Evolutionary conservation across 192 early-diverging fungal genomes (phyloP), one percentile per base, ranked within the genome.

Genomic region (Spizellomyces punctatus): DNA sequence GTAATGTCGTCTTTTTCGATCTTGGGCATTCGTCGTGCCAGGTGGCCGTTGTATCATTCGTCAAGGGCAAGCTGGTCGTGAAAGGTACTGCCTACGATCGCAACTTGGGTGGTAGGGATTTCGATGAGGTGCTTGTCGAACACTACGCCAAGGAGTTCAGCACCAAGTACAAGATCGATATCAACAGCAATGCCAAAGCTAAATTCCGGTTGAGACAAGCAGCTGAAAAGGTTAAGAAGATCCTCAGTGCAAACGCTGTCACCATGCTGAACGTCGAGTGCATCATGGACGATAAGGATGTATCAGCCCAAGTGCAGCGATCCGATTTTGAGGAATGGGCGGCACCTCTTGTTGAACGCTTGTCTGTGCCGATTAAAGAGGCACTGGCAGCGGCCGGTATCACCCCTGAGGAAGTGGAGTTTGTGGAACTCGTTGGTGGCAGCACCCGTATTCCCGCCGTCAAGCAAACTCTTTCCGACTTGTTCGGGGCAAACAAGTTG

Each of bases 191-290:
- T 85, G 83, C 84, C 77, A 96, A 96, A 88, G 95, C 95, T 36
- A 66, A 90, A 62, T 91, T 96, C 82, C 92, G 96, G 71, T 86
- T 99, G 74, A 85, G 92, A 57, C 88, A 91, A 58, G 95, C 87
- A 60, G 87, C 86, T 76, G 96, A 99, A 81, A 93, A 93, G 83
- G 91, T 94, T 70, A 99, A 99, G 90, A 99, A 99, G 89, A 87
- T 97, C 27, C 85, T 99, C 43, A 91, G 89, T 52, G 94, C 95
- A 79, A 99, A 99, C 88, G 76, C 90, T 47, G 86, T 92, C 64
- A 92, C 96, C 22, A 87, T 93, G 55, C 82, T 99, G 73, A 96
- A 93, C 78, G 91, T 99, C 49, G 96, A 99, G 84, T 95, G 92
- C 71, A 86, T 99, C 67, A 91, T 96, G 91, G 94, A 96, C 75